Evolutionary conservation across 257 asterid genomes (phyloP), one percentile per base, ranked within the genome.

Genomic region (Ajuga chamaepitys): DNA sequence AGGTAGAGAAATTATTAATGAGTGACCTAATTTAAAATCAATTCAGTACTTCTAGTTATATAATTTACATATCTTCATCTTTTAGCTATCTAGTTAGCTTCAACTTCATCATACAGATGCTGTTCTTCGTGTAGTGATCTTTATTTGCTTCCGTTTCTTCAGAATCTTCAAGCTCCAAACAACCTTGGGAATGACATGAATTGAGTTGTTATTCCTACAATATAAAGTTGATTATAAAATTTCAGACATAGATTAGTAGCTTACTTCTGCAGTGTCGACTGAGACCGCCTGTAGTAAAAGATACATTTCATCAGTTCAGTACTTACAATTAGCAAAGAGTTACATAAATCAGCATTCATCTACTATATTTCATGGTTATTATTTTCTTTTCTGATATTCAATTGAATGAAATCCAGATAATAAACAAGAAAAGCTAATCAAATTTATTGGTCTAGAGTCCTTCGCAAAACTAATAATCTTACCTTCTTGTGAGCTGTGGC

Each of bases 241-340:
- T 37, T 64, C 40, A 55, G 16, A 46, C 37, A 44, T 10, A 17
- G 45, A 40, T 58, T 38, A 47, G 32, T 58, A 50, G 14, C 71
- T 53, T 78, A 86, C 91, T 75, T 83, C 76, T 74, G 82, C 80
- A 88, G 64, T 57, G 78, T 80, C 37, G 88, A 75, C 51, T 58
- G 75, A 38, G 91, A 58, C 52, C 87, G 82, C 88, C 95, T 88
- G 94, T 32, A 57, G 63, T 14, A 62, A 74, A 65, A 61, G 47
- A 62, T 47, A 53, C 53, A 34, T 26, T 42, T 42, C 16, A 44
- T 75, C 75, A 80, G 77, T 78, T 34, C 24, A 71, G 21, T 18
- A n/a, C 30, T 47, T 50, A 28, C 20, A 18, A 25, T 18, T 41
- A 17, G 12, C n/a, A n/a, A n/a, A 9, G 51, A 50, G 17, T 54